Conservation (phyloP, 257 asterid genomes). For the Capsicum rhomboideum region DNA sequence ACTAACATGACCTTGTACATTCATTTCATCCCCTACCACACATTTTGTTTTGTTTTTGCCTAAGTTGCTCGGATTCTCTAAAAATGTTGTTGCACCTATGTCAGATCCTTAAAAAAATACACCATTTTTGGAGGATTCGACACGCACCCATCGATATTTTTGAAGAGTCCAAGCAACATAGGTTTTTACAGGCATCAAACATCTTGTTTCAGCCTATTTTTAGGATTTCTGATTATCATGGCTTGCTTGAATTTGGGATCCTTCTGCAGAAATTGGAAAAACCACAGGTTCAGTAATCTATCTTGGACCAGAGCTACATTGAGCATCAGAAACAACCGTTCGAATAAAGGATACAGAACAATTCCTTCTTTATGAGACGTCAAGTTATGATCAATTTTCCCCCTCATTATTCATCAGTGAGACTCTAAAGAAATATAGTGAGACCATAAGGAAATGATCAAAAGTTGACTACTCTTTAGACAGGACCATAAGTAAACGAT, state of each 20-base stretch:
- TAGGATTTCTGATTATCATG: constrained; percentile 67
- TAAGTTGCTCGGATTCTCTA: too few relatives aligned
- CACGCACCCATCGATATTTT: too few relatives aligned
- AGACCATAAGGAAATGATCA: background rate
- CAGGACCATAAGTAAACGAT: too few relatives aligned
- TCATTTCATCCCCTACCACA: constrained; percentile 87
- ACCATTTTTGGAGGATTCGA: too few relatives aligned
- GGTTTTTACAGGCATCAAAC: constrained; percentile 74
- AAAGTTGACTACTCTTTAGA: too few relatives aligned
- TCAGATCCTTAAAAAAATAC: too few relatives aligned
- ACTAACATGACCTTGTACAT: constrained; percentile 54
- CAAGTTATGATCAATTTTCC: background rate
- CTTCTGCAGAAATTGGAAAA: constrained; percentile 27
- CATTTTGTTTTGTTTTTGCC: constrained; percentile 75
- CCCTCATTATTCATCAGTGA: background rate
- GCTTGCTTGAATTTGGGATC: constrained; percentile 82
- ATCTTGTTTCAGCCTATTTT: constrained; percentile 59
- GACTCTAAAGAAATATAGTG: too few relatives aligned
- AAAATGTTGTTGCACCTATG: too few relatives aligned
- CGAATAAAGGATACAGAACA: background rate
- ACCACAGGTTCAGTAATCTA: background rate
- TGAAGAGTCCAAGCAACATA: too few relatives aligned
- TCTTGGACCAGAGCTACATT: background rate
- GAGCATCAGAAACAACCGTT: background rate
- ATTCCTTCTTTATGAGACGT: background rate